Percentiles rank a stretch among this genome's conserved stretches.
Evolutionary conservation across 108 stramenopile genomes (phyloP).

Genomic region (Cyclotella cryptica): DNA sequence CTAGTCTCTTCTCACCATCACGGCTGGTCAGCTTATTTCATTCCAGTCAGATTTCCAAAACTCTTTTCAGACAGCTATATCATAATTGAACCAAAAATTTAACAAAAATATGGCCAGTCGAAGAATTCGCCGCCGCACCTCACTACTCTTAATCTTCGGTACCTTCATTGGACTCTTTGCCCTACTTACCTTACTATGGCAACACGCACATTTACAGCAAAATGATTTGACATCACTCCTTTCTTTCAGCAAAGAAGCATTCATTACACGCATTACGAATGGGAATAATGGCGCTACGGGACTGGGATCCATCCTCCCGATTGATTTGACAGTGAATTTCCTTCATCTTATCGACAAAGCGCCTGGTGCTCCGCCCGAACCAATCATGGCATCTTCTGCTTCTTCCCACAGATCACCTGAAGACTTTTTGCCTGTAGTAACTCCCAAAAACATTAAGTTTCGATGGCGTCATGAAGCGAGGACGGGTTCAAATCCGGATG

Average conservation of each 20-base stretch:
- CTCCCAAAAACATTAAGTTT: slow-evolving; percentile 19
- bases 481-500: slow-evolving; percentile 14
- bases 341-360: slow-evolving; percentile 33
- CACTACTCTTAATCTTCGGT: not conserved
- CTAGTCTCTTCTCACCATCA: no score
- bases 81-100: no score
- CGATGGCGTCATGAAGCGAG: slow-evolving; percentile 43
- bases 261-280: not conserved
- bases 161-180: slow-evolving; percentile 5
- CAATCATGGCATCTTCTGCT: slow-evolving; percentile 11
- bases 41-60: no score
- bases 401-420: slow-evolving; percentile 3
- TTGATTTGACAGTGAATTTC: slow-evolving; percentile 46
- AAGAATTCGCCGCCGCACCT: not conserved
- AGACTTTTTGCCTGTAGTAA: slow-evolving; percentile 43
- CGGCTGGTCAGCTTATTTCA: no score
- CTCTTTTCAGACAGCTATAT: no score
- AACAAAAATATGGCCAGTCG: no score
- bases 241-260: slow-evolving; percentile 12
- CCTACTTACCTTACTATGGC: not conserved
- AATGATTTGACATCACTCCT: not conserved
- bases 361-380: slow-evolving; percentile 41
- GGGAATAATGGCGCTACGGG: not conserved
- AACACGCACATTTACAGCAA: slow-evolving; percentile 7
- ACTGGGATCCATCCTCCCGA: slow-evolving; percentile 28